Evolutionary conservation across 2,329 filamentous ascomycete species (phyloP), one percentile per base, ranked within the genome.

Genomic region (Coniochaeta pulveracea): DNA sequence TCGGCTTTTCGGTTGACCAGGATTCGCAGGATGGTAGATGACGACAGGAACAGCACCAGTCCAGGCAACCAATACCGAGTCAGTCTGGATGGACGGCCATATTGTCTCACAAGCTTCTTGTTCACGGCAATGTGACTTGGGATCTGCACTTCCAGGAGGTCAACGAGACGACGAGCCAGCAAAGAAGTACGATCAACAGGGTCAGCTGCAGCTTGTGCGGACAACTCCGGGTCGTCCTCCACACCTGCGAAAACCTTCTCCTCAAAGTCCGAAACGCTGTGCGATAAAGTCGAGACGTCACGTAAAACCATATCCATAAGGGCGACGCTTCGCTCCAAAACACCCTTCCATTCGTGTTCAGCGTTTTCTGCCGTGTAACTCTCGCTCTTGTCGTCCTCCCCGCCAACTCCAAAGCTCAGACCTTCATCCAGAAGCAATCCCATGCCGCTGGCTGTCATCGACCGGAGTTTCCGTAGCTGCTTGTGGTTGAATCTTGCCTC

Each of bases 11-110:
- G 72, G 49, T 80, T 84, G 39, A 82, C 66, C 19, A 93, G 57
- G 23, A 96, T 72, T 15, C 79, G 78, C 11, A 96, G 63, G n/a
- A 93, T 66, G 0, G 88, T 94, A 11, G 83, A 88, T 1, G 85
- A 89, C 0, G 88, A 95, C 9, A 93, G 61, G 3, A 95, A 52
- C 2, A 85, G 68, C 7, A 75, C 55, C 2, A 74, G 69, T 0
- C 75, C 71, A 1, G 88, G 85, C 5, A 95, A 64, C 91, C 91
- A 98, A 57, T 94, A 96, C 30, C 91, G 76, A 3, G 93, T 66
- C 5, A 91, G 47, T 24, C 63, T 61, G 4, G 81, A 76, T 0
- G 91, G 91, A 15, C 79, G 78, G 6, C 89, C 88, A 50, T 89
- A 80, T 34, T 74, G 57, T 18, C 55, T 54, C 4, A 79, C 70